Percentiles rank a stretch among this genome's conserved stretches.
Conservation (phyloP, 2,329 filamentous ascomycete species). For the Davidsoniella eucalypti region DNA sequence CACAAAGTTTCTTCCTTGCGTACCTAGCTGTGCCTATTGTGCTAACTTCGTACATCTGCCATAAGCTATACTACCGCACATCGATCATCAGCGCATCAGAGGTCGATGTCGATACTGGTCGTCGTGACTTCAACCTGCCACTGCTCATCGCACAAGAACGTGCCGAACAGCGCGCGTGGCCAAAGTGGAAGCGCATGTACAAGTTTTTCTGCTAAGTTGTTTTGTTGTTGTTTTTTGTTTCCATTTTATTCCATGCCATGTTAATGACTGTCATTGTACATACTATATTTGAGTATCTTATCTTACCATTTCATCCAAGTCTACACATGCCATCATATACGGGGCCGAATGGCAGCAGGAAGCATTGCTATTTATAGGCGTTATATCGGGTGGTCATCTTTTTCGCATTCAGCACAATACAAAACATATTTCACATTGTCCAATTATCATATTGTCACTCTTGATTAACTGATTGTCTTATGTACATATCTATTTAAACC, state of each 20-base stretch:
- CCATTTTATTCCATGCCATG: neutral
- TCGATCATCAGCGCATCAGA: slow-evolving; percentile 48
- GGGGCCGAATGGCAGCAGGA: neutral
- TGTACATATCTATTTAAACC: too few relatives aligned
- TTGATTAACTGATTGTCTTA: too few relatives aligned
- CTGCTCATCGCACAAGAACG: slow-evolving; percentile 65
- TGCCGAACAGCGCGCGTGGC: slow-evolving; percentile 57
- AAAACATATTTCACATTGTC: too few relatives aligned
- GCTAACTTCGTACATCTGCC: slow-evolving; percentile 48
- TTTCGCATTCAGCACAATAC: too few relatives aligned
- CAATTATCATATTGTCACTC: too few relatives aligned
- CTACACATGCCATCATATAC: neutral
- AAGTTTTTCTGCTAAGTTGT: slow-evolving; percentile 47
- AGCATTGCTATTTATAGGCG: too few relatives aligned
- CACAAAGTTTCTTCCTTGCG: slow-evolving; percentile 54
- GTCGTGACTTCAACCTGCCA: slow-evolving; percentile 68
- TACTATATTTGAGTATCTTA: slow-evolving; percentile 5
- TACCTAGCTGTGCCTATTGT: slow-evolving; percentile 58
- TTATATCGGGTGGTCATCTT: too few relatives aligned
- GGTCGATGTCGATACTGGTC: slow-evolving; percentile 77
- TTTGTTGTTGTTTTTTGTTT: slow-evolving; percentile 10
- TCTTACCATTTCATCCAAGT: too few relatives aligned
- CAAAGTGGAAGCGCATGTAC: slow-evolving; percentile 59
- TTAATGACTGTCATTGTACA: neutral
- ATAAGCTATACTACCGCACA: slow-evolving; percentile 63